phyloP scores from a whole-genome alignment of 2,329 filamentous ascomycete genomes.

The Colletotrichum coccodes region DNA sequence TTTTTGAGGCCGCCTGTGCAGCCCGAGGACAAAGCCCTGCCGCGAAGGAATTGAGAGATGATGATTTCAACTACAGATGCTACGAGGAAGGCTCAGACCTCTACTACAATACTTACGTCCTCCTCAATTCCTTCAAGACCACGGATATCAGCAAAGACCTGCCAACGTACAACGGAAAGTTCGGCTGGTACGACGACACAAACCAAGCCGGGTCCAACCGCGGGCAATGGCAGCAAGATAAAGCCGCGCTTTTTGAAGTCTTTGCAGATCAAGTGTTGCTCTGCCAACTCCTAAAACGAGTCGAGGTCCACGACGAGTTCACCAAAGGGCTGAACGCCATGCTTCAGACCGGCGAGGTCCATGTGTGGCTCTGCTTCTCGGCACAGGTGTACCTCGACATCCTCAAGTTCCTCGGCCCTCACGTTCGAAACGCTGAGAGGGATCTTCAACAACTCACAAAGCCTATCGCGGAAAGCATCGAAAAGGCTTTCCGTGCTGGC shows the following conservation, averaged over 20 bases:
- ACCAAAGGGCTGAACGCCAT: slow-evolving; percentile 19
- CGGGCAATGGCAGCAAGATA: slow-evolving; percentile 29
- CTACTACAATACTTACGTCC: neutral
- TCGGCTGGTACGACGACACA: slow-evolving; percentile 36
- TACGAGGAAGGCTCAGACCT: neutral
- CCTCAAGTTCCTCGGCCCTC: slow-evolving; percentile 24
- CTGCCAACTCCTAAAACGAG: neutral
- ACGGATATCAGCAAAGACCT: neutral
- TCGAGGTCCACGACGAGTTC: slow-evolving; percentile 36
- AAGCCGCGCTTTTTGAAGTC: slow-evolving; percentile 27
- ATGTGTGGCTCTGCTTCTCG: slow-evolving; percentile 34
- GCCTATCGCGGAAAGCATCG: neutral
- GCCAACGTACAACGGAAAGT: slow-evolving; percentile 34
- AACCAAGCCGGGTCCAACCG: neutral
- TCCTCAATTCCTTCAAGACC: neutral
- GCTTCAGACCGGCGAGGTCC: neutral
- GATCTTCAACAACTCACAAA: neutral
- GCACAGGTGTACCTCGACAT: slow-evolving; percentile 36
- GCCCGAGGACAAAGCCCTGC: neutral
- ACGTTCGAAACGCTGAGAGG: neutral
- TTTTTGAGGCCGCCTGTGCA: slow-evolving; percentile 2
- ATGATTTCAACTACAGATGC: slow-evolving; percentile 11
- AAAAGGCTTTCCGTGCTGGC: neutral
- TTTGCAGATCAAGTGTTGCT: slow-evolving; percentile 30
- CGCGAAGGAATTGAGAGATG: neutral